Evolutionary conservation across 305 asterid genomes (phyloP).

Genomic region (Solanum hybrid): DNA sequence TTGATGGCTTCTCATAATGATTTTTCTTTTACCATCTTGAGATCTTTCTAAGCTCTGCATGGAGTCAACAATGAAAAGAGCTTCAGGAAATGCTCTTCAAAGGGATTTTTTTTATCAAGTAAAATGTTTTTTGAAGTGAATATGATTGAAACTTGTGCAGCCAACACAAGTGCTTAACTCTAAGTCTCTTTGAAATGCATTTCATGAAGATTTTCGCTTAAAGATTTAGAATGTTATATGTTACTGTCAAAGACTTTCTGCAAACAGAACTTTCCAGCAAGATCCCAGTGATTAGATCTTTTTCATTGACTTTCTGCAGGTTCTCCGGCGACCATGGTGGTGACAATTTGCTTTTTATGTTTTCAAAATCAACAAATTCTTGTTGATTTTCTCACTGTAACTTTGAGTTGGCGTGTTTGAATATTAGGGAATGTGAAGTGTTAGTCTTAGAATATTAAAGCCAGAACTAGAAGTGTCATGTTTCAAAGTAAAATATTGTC

Average conservation of each 20-base stretch:
- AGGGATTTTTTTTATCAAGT: not conserved
- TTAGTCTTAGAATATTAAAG: not conserved
- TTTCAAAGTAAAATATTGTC: not conserved
- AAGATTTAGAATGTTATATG: not conserved
- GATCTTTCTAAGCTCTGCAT: constrained; percentile 69
- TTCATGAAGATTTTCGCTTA: not conserved
- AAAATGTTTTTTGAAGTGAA: not conserved
- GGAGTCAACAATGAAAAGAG: constrained; percentile 10
- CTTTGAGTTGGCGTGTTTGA: not conserved
- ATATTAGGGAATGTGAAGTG: not conserved
- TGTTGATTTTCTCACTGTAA: not conserved
- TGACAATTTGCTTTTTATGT: not conserved
- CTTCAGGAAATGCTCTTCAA: not conserved
- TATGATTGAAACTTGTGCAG: not conserved
- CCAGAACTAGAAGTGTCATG: not conserved
- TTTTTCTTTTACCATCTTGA: constrained; percentile 66
- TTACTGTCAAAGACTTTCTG: not conserved
- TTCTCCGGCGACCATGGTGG: not conserved
- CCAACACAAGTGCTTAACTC: not conserved
- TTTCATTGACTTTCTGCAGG: not conserved
- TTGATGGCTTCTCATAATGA: constrained; percentile 68
- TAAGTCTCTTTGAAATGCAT: not conserved
- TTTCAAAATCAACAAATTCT: not conserved
- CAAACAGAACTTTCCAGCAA: not conserved
- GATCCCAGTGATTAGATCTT: not conserved